Percentiles rank a stretch among this genome's conserved stretches.
Evolutionary conservation across 495 filamentous ascomycete species (phyloP).

Genomic region (Xylaria acuta): DNA sequence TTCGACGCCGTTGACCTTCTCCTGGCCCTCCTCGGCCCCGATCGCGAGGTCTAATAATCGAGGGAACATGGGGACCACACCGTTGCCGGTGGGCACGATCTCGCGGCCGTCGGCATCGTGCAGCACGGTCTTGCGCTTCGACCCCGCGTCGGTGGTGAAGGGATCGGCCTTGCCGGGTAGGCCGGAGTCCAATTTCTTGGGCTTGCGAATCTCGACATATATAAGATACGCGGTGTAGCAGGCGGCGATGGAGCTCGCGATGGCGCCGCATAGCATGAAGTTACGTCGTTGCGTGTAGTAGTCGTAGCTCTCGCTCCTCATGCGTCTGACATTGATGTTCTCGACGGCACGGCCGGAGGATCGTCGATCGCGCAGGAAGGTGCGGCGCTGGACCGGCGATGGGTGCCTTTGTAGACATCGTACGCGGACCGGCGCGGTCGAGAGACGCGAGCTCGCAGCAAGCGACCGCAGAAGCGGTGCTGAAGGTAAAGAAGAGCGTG

Average conservation of each 20-base stretch:
- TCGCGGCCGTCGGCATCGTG: constrained; percentile 65
- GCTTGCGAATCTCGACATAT: constrained; percentile 42
- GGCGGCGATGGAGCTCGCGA: constrained; percentile 57
- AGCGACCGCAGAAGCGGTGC: constrained; percentile 24
- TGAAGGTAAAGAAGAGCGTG: constrained; percentile 29
- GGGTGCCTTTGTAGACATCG: constrained; percentile 13
- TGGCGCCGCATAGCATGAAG: constrained; percentile 54
- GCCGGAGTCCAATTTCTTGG: constrained; percentile 53
- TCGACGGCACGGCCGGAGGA: constrained; percentile 45
- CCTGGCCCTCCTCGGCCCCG: constrained; percentile 38
- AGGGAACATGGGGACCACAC: constrained; percentile 82
- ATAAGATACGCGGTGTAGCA: constrained; percentile 53
- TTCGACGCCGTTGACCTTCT: constrained; percentile 58
- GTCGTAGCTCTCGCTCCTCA: constrained; percentile 46
- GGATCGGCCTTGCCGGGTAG: constrained; percentile 50
- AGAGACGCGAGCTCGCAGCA: constrained; percentile 10
- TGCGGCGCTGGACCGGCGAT: constrained; percentile 40
- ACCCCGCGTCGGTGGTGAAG: constrained; percentile 46
- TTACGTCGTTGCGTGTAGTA: constrained; percentile 54
- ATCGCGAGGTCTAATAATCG: constrained; percentile 67
- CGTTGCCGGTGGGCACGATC: constrained; percentile 81
- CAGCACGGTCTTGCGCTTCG: constrained; percentile 61
- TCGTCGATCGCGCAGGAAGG: constrained; percentile 41
- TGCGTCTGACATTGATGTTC: constrained; percentile 52
- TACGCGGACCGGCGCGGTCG: constrained; percentile 8